phyloP scores from a whole-genome alignment of 2,329 filamentous ascomycete species.

The Stemphylium beticola region DNA sequence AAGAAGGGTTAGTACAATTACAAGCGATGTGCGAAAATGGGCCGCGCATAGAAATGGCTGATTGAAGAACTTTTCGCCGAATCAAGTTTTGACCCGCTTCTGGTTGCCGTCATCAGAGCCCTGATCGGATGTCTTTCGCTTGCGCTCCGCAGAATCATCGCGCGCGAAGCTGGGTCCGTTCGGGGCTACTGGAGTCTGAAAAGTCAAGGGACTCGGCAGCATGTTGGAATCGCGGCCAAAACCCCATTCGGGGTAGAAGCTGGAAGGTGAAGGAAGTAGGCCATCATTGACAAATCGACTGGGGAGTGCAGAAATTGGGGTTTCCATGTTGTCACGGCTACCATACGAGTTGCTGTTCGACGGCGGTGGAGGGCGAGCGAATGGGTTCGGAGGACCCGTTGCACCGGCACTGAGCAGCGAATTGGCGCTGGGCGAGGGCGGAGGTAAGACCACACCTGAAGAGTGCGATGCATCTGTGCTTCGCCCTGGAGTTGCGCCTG shows the following conservation, averaged over 20 bases:
- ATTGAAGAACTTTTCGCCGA: neutral
- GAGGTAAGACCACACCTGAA: slow-evolving; percentile 80
- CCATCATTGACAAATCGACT: slow-evolving; percentile 89
- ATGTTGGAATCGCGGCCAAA: slow-evolving; percentile 81
- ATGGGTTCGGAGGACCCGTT: slow-evolving; percentile 91
- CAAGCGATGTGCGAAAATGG: neutral
- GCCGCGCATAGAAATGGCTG: neutral
- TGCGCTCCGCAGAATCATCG: slow-evolving; percentile 50
- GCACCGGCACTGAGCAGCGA: slow-evolving; percentile 89
- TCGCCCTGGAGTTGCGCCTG: slow-evolving; percentile 63
- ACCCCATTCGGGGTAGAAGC: slow-evolving; percentile 92
- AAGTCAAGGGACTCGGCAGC: slow-evolving; percentile 88
- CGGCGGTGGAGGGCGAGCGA: slow-evolving; percentile 84
- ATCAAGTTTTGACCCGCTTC: slow-evolving; percentile 47
- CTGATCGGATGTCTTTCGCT: slow-evolving; percentile 51
- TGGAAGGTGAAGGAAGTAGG: slow-evolving; percentile 86
- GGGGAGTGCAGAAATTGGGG: slow-evolving; percentile 91
- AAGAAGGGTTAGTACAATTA: slow-evolving; percentile 18
- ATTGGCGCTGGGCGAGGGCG: slow-evolving; percentile 87
- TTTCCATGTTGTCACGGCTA: slow-evolving; percentile 61
- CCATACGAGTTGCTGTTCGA: slow-evolving; percentile 58
- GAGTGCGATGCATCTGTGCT: slow-evolving; percentile 64
- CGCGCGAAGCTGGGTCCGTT: slow-evolving; percentile 54
- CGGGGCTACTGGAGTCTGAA: slow-evolving; percentile 75
- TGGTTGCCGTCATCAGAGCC: slow-evolving; percentile 44